Conservation (phyloP, 768 basidiomycete genomes). For the Neoboletus brunneissimus region DNA sequence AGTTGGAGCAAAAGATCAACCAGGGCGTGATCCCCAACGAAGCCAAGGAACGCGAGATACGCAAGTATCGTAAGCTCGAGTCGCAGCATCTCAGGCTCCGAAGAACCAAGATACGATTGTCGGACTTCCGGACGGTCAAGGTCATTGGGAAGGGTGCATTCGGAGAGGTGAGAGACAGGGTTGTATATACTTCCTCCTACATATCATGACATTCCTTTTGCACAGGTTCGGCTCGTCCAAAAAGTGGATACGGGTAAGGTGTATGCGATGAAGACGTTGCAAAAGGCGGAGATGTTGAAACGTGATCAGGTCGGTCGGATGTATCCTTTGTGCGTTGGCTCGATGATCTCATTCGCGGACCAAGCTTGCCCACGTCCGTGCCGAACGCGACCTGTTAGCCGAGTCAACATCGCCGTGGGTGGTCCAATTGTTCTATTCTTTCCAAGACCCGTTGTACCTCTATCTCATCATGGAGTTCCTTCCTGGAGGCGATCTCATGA, state of each 20-base stretch:
- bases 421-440: slow-evolving; percentile 96
- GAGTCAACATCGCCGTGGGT: slow-evolving; percentile 98
- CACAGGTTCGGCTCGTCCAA: slow-evolving; percentile 88
- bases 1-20: slow-evolving; percentile 80
- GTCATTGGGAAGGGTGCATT: slow-evolving; percentile 99
- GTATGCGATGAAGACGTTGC: slow-evolving; percentile 98
- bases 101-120: slow-evolving; percentile 88
- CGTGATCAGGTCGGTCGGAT: slow-evolving; percentile 80
- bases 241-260: slow-evolving; percentile 97
- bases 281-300: slow-evolving; percentile 99
- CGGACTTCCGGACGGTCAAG: slow-evolving; percentile 95
- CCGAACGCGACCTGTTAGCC: slow-evolving; percentile 93
- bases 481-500: slow-evolving; percentile 97
- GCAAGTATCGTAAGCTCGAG: slow-evolving; percentile 83
- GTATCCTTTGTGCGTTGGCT: background rate
- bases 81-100: slow-evolving; percentile 87
- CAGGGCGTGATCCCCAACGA: slow-evolving; percentile 73
- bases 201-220: slow-evolving; percentile 5
- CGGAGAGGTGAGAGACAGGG: slow-evolving; percentile 72
- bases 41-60: slow-evolving; percentile 85
- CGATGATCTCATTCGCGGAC: slow-evolving; percentile 7
- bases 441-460: slow-evolving; percentile 93
- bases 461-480: slow-evolving; percentile 97
- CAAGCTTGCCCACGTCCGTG: slow-evolving; percentile 95
- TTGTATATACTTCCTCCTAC: background rate